Base-by-base conservation (phyloP, 2,329 filamentous ascomycete species). In the Bimuria novae-zelandiae region DNA sequence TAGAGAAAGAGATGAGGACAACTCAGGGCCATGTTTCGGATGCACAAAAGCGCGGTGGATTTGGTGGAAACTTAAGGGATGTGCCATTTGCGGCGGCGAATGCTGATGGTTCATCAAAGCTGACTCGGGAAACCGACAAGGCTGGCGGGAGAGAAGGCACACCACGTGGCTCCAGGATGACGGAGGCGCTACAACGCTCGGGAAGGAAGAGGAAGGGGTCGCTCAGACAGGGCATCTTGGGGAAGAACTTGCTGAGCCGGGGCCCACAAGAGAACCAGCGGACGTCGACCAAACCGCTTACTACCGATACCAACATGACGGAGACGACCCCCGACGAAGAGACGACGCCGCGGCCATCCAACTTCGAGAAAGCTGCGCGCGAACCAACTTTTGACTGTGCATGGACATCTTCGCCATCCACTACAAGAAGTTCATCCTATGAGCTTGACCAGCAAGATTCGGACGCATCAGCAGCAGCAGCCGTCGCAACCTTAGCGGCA, bases 201-300 rank as follows among this genome's bases (percentile, higher is more conserved):
- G 66, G 64, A 27, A 80, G 91, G 50, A 86, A 87, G 64, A 84
- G 92, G 54, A 89, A 89, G 69, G 92, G 91, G 3, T 96, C 92
- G 10, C 79, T 97, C 70, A 84, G 92, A 54, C 96, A 96, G 75
- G 90, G 91, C 22, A 79, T 96, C 43, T 80, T 96, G 16, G 90
- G 90, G 14, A 88, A 89, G 57, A 87, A 88, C 56, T 67, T 60
- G 60, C 62, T 67, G 59, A 57, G 60, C 36, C 67, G 65, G 45
- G 64, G 65, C 57, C 67, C 67, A 23, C 52, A 68, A 29, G 63
- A 62, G 51, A 67, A 64, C 30, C 56, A 59, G 45, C 60, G 51
- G n/a, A 22, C 46, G 19, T 42, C 54, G 21, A 27, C 57, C 30
- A 63, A 64, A 30, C 49, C 54, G 32, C 47, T 63, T 12, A 54